A percentile compares a stretch with the other conserved stretches of the same genome.
Conservation (phyloP, 2,329 filamentous ascomycete species). For the Penicillium sp. region DNA sequence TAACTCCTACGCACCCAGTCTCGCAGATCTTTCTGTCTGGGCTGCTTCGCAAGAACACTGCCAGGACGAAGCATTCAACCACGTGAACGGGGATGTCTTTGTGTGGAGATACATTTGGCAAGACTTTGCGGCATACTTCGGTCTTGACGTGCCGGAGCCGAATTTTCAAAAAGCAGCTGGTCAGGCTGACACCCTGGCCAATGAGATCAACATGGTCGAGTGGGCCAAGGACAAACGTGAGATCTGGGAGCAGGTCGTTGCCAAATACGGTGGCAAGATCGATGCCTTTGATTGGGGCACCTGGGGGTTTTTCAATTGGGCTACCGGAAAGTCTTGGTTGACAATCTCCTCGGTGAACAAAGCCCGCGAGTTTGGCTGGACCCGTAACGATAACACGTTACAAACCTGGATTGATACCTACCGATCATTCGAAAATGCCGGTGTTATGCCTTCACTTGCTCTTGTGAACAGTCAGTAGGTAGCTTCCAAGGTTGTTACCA, state of each 20-base stretch:
- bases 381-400: constrained; percentile 17
- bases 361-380: constrained; percentile 26
- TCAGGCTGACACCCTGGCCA: constrained; percentile 10
- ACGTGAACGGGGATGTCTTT: constrained; percentile 30
- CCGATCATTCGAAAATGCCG: constrained; percentile 24
- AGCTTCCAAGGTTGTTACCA: too few relatives aligned
- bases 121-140: constrained; percentile 24
- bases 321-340: constrained; percentile 22
- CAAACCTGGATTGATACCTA: constrained; percentile 28
- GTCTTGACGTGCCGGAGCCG: constrained; percentile 19
- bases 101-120: constrained; percentile 30
- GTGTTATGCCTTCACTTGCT: constrained; percentile 14
- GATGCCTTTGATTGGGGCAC: constrained; percentile 30
- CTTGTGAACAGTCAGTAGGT: background rate
- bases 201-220: constrained; percentile 24
- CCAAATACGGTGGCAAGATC: constrained; percentile 22
- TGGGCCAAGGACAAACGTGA: constrained; percentile 27
- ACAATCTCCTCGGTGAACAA: constrained; percentile 24
- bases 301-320: constrained; percentile 29
- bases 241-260: constrained; percentile 22
- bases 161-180: constrained; percentile 15
- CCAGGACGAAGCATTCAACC: constrained; percentile 31
- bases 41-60: constrained; percentile 21
- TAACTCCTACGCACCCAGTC: constrained; percentile 28
- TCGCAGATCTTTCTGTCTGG: constrained; percentile 31